Evolutionary conservation across 306 rosid species (phyloP), one percentile per base, ranked within the genome.

Genomic region (Hippophae tibetana): DNA sequence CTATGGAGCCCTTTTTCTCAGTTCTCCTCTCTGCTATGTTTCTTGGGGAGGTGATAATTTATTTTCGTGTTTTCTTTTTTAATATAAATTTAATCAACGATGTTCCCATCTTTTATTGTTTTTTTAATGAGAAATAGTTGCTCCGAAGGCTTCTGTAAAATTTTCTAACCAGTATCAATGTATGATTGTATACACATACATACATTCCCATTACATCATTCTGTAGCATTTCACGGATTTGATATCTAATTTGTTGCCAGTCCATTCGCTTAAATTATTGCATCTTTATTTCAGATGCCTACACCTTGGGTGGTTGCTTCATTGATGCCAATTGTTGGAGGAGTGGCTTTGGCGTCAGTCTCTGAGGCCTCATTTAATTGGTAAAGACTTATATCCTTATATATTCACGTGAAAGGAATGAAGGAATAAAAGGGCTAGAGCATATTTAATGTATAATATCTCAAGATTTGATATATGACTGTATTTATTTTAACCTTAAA

Each of bases 351-450:
- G 42, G 96, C 96, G 7, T 92, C 99, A 14, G 82, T 62, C 67
- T 81, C 99, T 7, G 99, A 88, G 82, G 90, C 73, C 55, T 92
- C 99, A 6, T 92, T 92, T 77, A 86, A 92, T 63, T 92, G 99
- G 98, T 92, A 72, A 68, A 62, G n/a, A 3, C 42, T 57, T 40
- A 12, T 7, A 31, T 57, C 56, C 42, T 48, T 60, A 9, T 67
- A 8, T 68, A 42, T 41, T 26, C 42, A 11, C 18, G 9, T 61
- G 41, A 44, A 2, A 13, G 10, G 2, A 57, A 48, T 45, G 25
- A 13, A 13, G 13, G 23, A 23, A 18, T 13, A 72, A 26, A 18
- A 45, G 11, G 14, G 12, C 43, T 54, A 53, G 10, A 54, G 14
- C 61, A 49, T 56, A 31, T 27, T 27, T 65, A 43, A 31, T 1